Conservation (phyloP, 2,329 filamentous ascomycete genomes). For the Cytospora piceicola region DNA sequence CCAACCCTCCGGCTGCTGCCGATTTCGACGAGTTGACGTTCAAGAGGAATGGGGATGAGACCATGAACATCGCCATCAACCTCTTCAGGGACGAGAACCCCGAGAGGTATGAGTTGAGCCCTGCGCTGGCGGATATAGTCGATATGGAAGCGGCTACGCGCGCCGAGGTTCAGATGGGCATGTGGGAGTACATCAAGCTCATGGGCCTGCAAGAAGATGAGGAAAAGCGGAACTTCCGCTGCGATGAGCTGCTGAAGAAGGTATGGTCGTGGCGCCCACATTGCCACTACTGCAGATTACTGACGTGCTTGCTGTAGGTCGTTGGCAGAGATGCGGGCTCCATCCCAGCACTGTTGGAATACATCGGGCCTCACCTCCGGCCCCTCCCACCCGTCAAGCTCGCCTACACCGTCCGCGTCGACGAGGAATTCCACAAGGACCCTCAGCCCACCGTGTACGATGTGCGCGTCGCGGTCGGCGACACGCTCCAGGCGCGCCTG, state of each 20-base stretch:
- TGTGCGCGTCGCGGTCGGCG: slow-evolving; percentile 80
- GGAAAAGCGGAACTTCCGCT: slow-evolving; percentile 89
- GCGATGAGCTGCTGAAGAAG: slow-evolving; percentile 78
- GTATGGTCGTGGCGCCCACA: slow-evolving; percentile 51
- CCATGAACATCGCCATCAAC: slow-evolving; percentile 87
- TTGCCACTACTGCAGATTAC: neutral
- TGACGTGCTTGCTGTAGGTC: slow-evolving; percentile 54
- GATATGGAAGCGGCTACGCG: slow-evolving; percentile 87
- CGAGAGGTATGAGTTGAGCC: slow-evolving; percentile 80
- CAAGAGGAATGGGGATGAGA: slow-evolving; percentile 89
- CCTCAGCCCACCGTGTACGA: slow-evolving; percentile 87
- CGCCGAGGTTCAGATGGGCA: slow-evolving; percentile 83
- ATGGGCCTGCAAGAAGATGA: slow-evolving; percentile 91
- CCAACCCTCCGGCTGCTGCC: slow-evolving; percentile 64
- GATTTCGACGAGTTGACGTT: slow-evolving; percentile 94
- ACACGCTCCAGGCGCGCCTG: slow-evolving; percentile 74
- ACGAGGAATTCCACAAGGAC: slow-evolving; percentile 76
- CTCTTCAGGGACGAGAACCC: slow-evolving; percentile 82
- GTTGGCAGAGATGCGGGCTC: slow-evolving; percentile 76
- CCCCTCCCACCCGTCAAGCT: slow-evolving; percentile 82
- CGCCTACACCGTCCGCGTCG: slow-evolving; percentile 90
- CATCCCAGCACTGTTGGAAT: slow-evolving; percentile 84
- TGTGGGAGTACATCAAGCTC: slow-evolving; percentile 93
- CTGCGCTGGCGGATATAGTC: slow-evolving; percentile 78
- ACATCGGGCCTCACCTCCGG: slow-evolving; percentile 76